Conservation (phyloP, 2,329 filamentous ascomycete species). For the Onygenales sp. region DNA sequence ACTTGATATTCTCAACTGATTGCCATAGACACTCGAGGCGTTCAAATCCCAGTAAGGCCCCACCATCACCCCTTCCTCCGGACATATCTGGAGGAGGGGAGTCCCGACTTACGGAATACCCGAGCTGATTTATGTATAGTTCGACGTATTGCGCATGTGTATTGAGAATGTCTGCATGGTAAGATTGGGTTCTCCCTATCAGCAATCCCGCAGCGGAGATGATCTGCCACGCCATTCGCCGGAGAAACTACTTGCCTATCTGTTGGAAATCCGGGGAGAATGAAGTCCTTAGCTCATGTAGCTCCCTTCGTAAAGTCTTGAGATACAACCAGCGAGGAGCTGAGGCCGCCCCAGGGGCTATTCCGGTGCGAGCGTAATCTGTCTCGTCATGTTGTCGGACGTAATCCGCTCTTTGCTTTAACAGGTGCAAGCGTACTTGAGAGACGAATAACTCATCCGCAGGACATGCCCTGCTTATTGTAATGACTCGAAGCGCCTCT, state of each 20-base stretch:
- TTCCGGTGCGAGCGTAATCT: slow-evolving; percentile 9
- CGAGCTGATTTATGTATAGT: slow-evolving; percentile 20
- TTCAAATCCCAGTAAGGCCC: slow-evolving; percentile 17
- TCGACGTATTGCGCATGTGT: slow-evolving; percentile 20
- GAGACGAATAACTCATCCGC: slow-evolving; percentile 22
- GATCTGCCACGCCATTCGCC: slow-evolving; percentile 4
- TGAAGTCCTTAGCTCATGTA: slow-evolving; percentile 22
- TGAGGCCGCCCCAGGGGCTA: background rate
- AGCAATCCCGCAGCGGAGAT: background rate
- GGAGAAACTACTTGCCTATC: slow-evolving; percentile 11
- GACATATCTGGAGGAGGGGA: slow-evolving; percentile 9
- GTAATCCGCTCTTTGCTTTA: slow-evolving; percentile 23
- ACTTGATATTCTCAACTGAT: slow-evolving; percentile 24
- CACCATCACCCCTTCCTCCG: slow-evolving; percentile 6
- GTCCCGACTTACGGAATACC: slow-evolving; percentile 17
- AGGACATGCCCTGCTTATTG: slow-evolving; percentile 15
- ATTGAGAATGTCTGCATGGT: slow-evolving; percentile 17
- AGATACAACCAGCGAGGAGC: slow-evolving; percentile 19
- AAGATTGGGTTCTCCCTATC: background rate
- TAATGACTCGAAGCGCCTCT: slow-evolving; percentile 22
- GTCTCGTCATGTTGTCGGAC: slow-evolving; percentile 22
- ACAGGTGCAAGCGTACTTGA: slow-evolving; percentile 29
- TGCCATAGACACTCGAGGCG: slow-evolving; percentile 24
- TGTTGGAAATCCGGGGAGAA: slow-evolving; percentile 16
- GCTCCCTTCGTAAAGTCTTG: slow-evolving; percentile 21